These are phyloP conservation scores for Cornus florida DNA, from an alignment of 148 eudicot species.

Conservation along the genomic window DNA sequence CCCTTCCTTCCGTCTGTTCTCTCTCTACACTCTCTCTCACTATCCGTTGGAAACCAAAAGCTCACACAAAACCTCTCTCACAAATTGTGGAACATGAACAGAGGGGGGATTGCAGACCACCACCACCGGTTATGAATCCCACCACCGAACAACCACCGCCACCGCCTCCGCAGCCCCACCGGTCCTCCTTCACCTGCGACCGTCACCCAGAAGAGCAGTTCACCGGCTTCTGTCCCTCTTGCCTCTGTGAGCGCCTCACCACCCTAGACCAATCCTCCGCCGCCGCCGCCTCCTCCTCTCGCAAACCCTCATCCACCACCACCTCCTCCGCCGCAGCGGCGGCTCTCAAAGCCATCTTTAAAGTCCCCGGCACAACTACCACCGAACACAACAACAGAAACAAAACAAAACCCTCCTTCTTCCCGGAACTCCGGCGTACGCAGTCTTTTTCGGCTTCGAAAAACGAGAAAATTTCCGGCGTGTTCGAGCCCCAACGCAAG, in stretches of 20 bases:
- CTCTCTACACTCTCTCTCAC: constrained; percentile 26
- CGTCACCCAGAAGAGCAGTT: constrained; percentile 80
- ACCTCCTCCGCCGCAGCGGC: constrained; percentile 35
- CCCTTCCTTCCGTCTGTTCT: neutral
- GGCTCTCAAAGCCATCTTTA: constrained; percentile 46
- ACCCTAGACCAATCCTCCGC: constrained; percentile 53
- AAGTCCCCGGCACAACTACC: constrained; percentile 14
- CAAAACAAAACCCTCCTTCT: constrained; percentile 35
- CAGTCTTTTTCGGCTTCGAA: constrained; percentile 87
- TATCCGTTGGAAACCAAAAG: neutral
- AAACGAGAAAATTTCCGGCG: constrained; percentile 47
- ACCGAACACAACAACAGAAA: neutral
- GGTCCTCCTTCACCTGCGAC: constrained; percentile 74
- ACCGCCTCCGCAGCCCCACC: constrained; percentile 58
- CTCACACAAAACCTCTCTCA: constrained; percentile 6
- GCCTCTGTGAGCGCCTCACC: constrained; percentile 86
- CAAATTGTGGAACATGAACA: constrained; percentile 21
- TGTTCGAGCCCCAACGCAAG: constrained; percentile 52
- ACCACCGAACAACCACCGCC: constrained; percentile 55
- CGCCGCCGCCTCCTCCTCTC: constrained; percentile 42
- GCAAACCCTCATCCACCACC: constrained; percentile 45
- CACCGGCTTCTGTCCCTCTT: constrained; percentile 88
- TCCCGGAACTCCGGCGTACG: constrained; percentile 70
- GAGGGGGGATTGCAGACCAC: constrained; percentile 9
- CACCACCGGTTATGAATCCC: constrained; percentile 61